phyloP scores from a whole-genome alignment of 2,329 filamentous ascomycete species.

The Aureobasidium uvarum region DNA sequence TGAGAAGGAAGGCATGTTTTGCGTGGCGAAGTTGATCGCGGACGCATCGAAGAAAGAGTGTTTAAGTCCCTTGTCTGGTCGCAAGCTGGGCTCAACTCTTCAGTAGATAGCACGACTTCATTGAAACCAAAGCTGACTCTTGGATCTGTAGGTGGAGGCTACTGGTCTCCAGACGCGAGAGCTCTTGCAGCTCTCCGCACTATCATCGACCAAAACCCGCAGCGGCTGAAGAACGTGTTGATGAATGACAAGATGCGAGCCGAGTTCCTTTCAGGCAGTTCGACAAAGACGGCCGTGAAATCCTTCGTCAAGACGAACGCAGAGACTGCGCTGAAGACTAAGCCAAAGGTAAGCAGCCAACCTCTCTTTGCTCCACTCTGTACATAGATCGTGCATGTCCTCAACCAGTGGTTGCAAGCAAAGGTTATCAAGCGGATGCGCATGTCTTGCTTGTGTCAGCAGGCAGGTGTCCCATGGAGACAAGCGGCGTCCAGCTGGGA shows the following conservation, averaged over 20 bases:
- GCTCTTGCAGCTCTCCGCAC: conserved; percentile 66
- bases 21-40: not conserved
- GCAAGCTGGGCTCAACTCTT: not conserved
- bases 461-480: not conserved
- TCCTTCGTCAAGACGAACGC: conserved; percentile 69
- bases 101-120: not conserved
- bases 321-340: conserved; percentile 75
- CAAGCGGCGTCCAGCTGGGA: not conserved
- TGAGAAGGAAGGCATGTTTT: no score
- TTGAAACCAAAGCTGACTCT: conserved; percentile 14
- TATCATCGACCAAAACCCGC: conserved; percentile 71
- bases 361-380: not conserved
- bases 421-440: not conserved
- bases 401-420: conserved; percentile 2
- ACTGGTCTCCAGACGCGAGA: conserved; percentile 73
- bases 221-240: conserved; percentile 67
- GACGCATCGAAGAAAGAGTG: not conserved
- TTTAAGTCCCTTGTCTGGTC: not conserved
- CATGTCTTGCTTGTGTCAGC: conserved; percentile 17
- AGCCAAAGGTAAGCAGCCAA: conserved; percentile 67
- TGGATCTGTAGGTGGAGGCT: conserved; percentile 61
- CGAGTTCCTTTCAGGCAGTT: conserved; percentile 61
- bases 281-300: conserved; percentile 58
- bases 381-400: conserved; percentile 13
- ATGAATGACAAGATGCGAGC: conserved; percentile 59